phyloP scores from a whole-genome alignment of 352 stramenopile genomes.

The Globisporangium lucens region DNA sequence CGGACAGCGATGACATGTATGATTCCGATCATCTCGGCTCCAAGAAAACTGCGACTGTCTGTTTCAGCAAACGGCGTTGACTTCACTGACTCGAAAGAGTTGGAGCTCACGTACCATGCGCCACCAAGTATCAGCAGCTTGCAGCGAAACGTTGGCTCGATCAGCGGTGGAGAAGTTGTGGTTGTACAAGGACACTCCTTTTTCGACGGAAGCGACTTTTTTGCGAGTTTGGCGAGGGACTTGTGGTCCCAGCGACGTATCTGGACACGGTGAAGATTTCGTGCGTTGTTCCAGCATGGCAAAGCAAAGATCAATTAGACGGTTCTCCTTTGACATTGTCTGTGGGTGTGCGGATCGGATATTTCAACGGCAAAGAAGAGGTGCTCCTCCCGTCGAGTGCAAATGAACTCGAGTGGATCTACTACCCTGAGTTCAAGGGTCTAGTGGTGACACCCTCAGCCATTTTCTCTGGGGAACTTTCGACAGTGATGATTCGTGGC shows the following conservation, averaged over 20 bases:
- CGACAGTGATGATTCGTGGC: neutral
- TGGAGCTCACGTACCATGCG: slow-evolving; percentile 22
- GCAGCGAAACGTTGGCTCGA: slow-evolving; percentile 20
- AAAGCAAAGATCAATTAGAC: neutral
- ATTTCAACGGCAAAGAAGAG: neutral
- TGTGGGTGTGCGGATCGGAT: neutral
- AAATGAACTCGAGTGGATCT: slow-evolving; percentile 7
- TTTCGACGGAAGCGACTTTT: slow-evolving; percentile 18
- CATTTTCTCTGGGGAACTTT: slow-evolving; percentile 1
- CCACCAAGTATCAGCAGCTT: slow-evolving; percentile 12
- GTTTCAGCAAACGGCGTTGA: slow-evolving; percentile 43
- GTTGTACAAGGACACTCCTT: slow-evolving; percentile 23
- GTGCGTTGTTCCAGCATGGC: slow-evolving; percentile 28
- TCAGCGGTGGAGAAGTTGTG: slow-evolving; percentile 30
- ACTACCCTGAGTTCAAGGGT: neutral
- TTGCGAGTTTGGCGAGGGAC: slow-evolving; percentile 22
- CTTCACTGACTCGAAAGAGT: slow-evolving; percentile 21
- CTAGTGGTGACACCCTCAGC: neutral
- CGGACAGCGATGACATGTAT: slow-evolving; percentile 28
- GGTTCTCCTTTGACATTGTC: neutral
- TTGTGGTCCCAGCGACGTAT: slow-evolving; percentile 13
- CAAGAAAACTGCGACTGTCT: slow-evolving; percentile 18
- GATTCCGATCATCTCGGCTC: slow-evolving; percentile 18
- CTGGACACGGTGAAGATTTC: slow-evolving; percentile 14
- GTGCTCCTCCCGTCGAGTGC: neutral